Percentiles rank a stretch among this genome's conserved stretches.
Evolutionary conservation across 2,329 filamentous ascomycete genomes (phyloP).

Genomic region (Helicocarpus griseus): DNA sequence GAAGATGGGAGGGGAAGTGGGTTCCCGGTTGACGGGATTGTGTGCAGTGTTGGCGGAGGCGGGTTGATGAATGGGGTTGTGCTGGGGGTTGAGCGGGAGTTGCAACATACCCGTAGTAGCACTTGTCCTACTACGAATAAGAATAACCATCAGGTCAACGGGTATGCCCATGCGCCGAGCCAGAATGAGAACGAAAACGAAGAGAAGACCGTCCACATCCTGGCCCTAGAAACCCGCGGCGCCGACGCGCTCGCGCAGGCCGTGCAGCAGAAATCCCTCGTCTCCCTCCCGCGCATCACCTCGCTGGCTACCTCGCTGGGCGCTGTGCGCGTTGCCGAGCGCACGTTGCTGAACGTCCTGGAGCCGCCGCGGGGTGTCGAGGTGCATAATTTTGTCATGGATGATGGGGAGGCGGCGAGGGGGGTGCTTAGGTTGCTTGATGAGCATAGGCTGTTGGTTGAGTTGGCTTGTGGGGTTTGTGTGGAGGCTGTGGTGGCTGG

Average conservation of each 20-base stretch:
- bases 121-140: too few species aligned
- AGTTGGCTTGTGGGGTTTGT: conserved; percentile 75
- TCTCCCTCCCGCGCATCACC: conserved; percentile 62
- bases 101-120: too few species aligned
- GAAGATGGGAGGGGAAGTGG: conserved; percentile 21
- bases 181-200: not conserved
- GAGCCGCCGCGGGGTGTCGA: conserved; percentile 35
- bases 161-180: too few species aligned
- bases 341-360: conserved; percentile 56
- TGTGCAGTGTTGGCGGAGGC: conserved; percentile 73
- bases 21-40: conserved; percentile 53
- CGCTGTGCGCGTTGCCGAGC: conserved; percentile 58
- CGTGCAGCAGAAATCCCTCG: conserved; percentile 40
- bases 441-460: conserved; percentile 71
- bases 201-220: conserved; percentile 39
- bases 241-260: conserved; percentile 60
- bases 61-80: conserved; percentile 69
- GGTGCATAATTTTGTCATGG: conserved; percentile 54
- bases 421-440: conserved; percentile 70
- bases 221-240: conserved; percentile 68
- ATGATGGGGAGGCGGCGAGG: conserved; percentile 68
- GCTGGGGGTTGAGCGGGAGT: conserved; percentile 50
- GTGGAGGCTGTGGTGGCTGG: conserved; percentile 41
- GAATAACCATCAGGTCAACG: too few species aligned
- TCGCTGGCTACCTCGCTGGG: conserved; percentile 67